phyloP scores from a whole-genome alignment of 148 eudicot genomes.

The Diospyros kaki region DNA sequence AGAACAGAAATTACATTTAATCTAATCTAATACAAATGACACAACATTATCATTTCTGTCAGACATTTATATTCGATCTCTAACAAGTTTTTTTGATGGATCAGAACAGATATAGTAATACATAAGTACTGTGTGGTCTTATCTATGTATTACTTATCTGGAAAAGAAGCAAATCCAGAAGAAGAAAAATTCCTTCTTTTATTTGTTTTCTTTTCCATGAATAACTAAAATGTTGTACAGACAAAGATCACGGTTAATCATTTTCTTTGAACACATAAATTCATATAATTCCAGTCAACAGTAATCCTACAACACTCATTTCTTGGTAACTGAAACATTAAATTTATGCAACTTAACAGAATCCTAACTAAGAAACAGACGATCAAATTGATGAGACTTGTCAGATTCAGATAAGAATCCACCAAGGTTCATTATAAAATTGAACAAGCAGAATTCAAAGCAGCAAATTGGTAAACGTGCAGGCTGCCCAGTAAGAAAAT shows the following conservation, averaged over 20 bases:
- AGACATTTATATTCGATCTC: background rate
- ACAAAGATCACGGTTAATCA: background rate
- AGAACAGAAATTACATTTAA: too few relatives aligned
- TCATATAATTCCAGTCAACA: too few relatives aligned
- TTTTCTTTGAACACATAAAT: too few relatives aligned
- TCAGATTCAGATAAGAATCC: background rate
- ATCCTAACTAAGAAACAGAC: conserved; percentile 1
- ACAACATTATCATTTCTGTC: background rate
- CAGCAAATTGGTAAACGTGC: background rate
- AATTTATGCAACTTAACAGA: background rate
- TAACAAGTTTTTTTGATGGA: background rate
- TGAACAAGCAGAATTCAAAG: too few relatives aligned
- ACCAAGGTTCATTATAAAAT: background rate
- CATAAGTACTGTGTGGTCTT: background rate
- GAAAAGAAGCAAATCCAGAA: background rate
- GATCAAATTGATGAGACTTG: background rate
- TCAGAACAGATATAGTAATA: background rate
- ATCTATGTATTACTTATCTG: background rate
- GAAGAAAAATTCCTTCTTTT: background rate
- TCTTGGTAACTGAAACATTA: background rate
- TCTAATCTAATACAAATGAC: too few relatives aligned
- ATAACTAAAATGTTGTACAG: background rate
- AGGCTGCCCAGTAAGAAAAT: background rate
- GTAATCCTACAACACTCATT: background rate
- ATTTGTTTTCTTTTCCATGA: background rate